Conservation (phyloP, 1,139 yeast genomes). For the Taiozyma onychis region DNA sequence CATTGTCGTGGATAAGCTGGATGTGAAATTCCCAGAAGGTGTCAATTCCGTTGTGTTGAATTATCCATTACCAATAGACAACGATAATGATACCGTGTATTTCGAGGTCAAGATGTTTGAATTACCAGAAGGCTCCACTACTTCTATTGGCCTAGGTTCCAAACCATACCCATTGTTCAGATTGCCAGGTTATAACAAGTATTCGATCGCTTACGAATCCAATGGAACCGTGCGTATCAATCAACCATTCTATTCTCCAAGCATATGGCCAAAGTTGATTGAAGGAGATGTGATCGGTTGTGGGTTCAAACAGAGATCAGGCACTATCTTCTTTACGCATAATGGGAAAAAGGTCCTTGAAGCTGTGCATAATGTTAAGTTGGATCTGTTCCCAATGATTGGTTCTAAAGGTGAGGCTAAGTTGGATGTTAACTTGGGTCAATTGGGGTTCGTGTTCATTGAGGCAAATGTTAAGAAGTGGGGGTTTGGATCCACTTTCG, state of each 20-base stretch:
- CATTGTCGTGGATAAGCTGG: conserved; percentile 59
- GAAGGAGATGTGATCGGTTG: conserved; percentile 88
- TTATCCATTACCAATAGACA: conserved; percentile 56
- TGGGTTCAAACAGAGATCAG: conserved; percentile 69
- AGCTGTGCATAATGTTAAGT: conserved; percentile 69
- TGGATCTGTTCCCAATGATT: conserved; percentile 77
- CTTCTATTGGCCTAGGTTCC: conserved; percentile 73
- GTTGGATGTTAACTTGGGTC: conserved; percentile 76
- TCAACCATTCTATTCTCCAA: conserved; percentile 72
- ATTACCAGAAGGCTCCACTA: conserved; percentile 21
- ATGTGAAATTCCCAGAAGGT: conserved; percentile 42
- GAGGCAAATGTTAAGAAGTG: conserved; percentile 91
- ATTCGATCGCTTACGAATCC: conserved; percentile 84
- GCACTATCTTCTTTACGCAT: conserved; percentile 75
- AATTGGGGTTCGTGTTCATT: conserved; percentile 79
- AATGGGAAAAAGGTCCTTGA: conserved; percentile 82
- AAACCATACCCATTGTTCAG: conserved; percentile 88
- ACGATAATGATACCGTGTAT: conserved; percentile 58
- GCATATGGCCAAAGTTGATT: conserved; percentile 63
- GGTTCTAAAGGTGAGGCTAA: conserved; percentile 62
- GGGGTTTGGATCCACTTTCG: conserved; percentile 79
- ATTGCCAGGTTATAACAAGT: conserved; percentile 76
- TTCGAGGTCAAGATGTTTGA: conserved; percentile 67
- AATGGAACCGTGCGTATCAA: conserved; percentile 78
- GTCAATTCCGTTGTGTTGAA: conserved; percentile 48